Conservation (phyloP, 2,329 filamentous ascomycete species). For the Pseudopithomyces maydicus region DNA sequence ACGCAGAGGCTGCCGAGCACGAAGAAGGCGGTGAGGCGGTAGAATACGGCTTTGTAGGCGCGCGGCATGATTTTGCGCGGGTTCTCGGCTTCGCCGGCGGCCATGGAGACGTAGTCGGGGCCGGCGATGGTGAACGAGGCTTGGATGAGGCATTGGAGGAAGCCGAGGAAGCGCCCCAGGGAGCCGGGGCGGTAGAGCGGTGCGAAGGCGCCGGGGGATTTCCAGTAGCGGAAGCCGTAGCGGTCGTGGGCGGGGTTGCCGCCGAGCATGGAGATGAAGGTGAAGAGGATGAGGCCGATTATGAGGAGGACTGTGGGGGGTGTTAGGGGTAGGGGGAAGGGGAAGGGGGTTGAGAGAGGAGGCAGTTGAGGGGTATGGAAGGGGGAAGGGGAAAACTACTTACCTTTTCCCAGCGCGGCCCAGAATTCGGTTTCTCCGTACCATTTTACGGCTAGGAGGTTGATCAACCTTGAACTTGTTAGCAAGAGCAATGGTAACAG, state of each 20-base stretch:
- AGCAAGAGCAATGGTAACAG: too few species aligned
- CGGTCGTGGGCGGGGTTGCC: constrained; percentile 70
- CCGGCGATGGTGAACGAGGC: constrained; percentile 55
- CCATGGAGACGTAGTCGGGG: constrained; percentile 56
- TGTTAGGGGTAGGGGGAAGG: neutral
- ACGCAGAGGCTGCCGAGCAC: constrained; percentile 74
- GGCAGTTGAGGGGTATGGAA: too few species aligned
- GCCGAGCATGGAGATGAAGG: constrained; percentile 82
- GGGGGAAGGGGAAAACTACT: neutral
- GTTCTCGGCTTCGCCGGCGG: constrained; percentile 54
- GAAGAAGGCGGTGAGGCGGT: constrained; percentile 76
- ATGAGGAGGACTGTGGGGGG: constrained; percentile 49
- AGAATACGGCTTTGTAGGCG: constrained; percentile 80
- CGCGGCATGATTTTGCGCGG: constrained; percentile 64
- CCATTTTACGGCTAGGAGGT: constrained; percentile 64
- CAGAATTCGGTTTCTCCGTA: constrained; percentile 70
- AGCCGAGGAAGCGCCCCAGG: constrained; percentile 76
- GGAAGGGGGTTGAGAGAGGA: neutral
- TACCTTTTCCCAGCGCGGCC: constrained; percentile 63
- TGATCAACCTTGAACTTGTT: constrained; percentile 56
- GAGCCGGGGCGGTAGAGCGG: constrained; percentile 67
- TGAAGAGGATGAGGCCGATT: constrained; percentile 57
- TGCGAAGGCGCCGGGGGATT: constrained; percentile 70
- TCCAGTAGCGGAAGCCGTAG: constrained; percentile 56
- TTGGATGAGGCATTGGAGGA: constrained; percentile 74